phyloP scores from a whole-genome alignment of 805 yeast species.

The Yueomyces sinensis region DNA sequence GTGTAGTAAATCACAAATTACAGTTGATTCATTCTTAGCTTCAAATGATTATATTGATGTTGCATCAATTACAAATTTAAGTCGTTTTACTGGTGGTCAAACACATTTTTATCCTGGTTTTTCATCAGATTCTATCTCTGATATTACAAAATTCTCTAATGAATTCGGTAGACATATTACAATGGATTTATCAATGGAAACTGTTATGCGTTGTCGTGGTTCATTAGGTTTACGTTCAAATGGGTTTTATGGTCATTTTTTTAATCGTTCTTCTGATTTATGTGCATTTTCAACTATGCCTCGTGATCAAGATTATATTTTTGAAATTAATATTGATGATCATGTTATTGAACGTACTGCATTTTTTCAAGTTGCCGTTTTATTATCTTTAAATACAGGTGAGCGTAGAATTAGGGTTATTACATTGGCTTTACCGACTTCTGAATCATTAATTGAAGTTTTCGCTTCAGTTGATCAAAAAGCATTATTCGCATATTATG shows the following conservation, averaged over 20 bases:
- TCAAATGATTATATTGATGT: constrained; percentile 82
- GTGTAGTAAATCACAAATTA: constrained; percentile 81
- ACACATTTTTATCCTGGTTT: constrained; percentile 96
- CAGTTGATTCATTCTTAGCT: constrained; percentile 86
- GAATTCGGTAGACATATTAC: constrained; percentile 82
- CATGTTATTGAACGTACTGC: constrained; percentile 66
- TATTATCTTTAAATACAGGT: constrained; percentile 78
- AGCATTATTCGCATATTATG: constrained; percentile 66
- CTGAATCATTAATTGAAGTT: constrained; percentile 61
- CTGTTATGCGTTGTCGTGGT: constrained; percentile 90
- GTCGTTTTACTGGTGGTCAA: constrained; percentile 93
- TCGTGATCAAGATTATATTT: constrained; percentile 85
- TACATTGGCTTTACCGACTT: constrained; percentile 80
- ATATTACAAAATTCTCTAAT: constrained; percentile 71
- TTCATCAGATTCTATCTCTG: constrained; percentile 67
- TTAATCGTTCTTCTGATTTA: constrained; percentile 85
- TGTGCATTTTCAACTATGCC: constrained; percentile 96
- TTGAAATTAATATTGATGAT: constrained; percentile 81
- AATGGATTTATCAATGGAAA: constrained; percentile 84
- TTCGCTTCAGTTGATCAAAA: constrained; percentile 95
- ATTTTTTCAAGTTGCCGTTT: constrained; percentile 81
- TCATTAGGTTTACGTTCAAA: constrained; percentile 77
- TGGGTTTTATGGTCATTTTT: constrained; percentile 86
- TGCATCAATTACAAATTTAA: constrained; percentile 79
- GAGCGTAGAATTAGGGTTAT: constrained; percentile 90